phyloP scores from a whole-genome alignment of 1,284 basidiomycete species.

The Cryptococcus hybrid region DNA sequence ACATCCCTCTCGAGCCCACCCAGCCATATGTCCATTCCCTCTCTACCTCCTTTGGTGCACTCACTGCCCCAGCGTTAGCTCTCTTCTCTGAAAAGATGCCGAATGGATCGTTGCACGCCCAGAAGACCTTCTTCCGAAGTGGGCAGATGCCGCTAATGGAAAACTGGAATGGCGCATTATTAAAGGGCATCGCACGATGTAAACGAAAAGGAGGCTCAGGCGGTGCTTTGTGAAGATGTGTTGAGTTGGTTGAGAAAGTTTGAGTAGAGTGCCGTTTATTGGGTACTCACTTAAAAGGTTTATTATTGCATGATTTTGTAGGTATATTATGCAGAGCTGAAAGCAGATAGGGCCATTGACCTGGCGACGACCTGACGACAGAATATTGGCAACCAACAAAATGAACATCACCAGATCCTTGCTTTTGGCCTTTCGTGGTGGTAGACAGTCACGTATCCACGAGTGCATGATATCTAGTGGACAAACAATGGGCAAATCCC shows the following conservation, averaged over 20 bases:
- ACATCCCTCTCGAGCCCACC: conserved; percentile 29
- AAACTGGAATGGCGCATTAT: conserved; percentile 29
- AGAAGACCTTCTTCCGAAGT: conserved; percentile 21
- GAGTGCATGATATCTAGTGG: no score
- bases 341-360: no score
- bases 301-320: no score
- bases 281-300: no score
- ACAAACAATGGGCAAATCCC: no score
- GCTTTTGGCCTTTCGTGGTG: no score
- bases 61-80: conserved; percentile 38
- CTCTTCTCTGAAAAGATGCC: conserved; percentile 43
- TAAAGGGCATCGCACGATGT: conserved; percentile 42
- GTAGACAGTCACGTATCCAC: no score
- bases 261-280: not conserved
- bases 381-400: no score
- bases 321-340: no score
- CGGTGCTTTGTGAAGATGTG: conserved; percentile 26
- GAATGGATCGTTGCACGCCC: conserved; percentile 28
- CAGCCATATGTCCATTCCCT: conserved; percentile 37
- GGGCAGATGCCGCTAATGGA: conserved; percentile 27
- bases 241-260: conserved; percentile 27
- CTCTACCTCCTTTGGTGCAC: conserved; percentile 38
- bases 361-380: no score
- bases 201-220: conserved; percentile 26
- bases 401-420: no score